Base-by-base conservation (phyloP, 495 filamentous ascomycete species). In the Entonaema liquescens region DNA sequence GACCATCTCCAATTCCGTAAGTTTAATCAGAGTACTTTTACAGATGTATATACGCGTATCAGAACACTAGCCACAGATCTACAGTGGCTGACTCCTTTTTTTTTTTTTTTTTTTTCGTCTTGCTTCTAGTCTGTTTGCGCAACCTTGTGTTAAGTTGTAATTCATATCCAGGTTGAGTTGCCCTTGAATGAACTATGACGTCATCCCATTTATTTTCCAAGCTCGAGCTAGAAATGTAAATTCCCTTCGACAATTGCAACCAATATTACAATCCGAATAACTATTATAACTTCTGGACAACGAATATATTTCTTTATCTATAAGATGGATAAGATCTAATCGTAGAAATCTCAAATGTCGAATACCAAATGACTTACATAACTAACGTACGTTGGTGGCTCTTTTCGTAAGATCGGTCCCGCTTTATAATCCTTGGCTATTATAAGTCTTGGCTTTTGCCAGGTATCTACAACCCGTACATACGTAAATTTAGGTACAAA, bases 331-430 rank as follows among this genome's bases (percentile, higher is more conserved):
- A 47, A 21, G 42, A 54, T 31, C 23, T 53, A 8, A 26, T 15
- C 28, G 25, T 4, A 44, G 40, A 5, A 28, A 53, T 26, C 50
- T 28, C 50, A 5, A 3, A 55, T 31, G 52, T 33, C 29, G n/a
- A 29, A 55, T n/a, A 29, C 28, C 17, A 19, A 33, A 55, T 55
- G 26, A 47, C 50, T 54, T 54, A 54, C 50, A 54, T 54, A 21
- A n/a, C 11, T 15, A 54, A 26, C 50, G 12, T 29, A 26, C 23
- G n/a, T 33, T 33, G 9, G 28, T 33, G 29, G 33, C 33, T 15
- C 31, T 19, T 28, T 15, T 57, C 17, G 54, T 11, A 35, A 38
- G 54, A 57, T 57, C 54, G 29, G 29, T 57, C 54, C 54, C 31
- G 31, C 21, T 33, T 17, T 54, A 52, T 29, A 19, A 33, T 31